Base-by-base conservation (phyloP, 345 rosid species). In the Arabis alpina region DNA sequence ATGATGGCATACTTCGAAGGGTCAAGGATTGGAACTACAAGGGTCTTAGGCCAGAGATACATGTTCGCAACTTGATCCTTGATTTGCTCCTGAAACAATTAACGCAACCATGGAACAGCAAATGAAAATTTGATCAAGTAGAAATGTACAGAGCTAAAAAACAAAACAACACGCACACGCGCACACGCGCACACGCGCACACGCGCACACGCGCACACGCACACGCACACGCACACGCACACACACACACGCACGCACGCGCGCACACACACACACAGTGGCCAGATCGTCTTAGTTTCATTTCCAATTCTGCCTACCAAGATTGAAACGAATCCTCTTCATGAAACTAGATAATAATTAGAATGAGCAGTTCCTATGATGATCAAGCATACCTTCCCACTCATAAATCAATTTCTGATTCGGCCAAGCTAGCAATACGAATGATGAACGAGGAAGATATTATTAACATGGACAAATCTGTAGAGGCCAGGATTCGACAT, bases 401-500 rank as follows among this genome's bases (percentile, higher is more conserved):
- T 28, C 52, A 27, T n/a, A n/a, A n/a, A 19, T 19, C 23, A 19
- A 19, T 19, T 19, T 19, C 23, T 19, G 23, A 19, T 19, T 19
- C 23, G 23, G 23, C 23, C 23, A 19, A 19, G 23, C 1, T 1
- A 19, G 60, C 23, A 15, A 42, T 25, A 52, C 69, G 47, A 25
- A 49, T 16, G 30, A 57, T 45, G 68, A 11, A 48, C 54, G 14
- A 49, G 42, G 70, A 55, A 49, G 7, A 51, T 37, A 51, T 19
- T 19, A 19, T 23, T n/a, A 57, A 93, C 98, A 94, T 93, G 99
- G 73, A 87, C 93, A 74, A 91, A 73, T 79, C 96, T 77, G 83
- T 93, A 93, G 70, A 91, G 82, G 59, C 97, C 99, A 64, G 97
- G 99, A 71, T 91, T 93, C 43, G 99, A 84, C 99, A 93, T 93